A percentile compares a stretch with the other conserved stretches of the same genome.
These are phyloP conservation scores for Centella asiatica DNA, from an alignment of 129 eudicot genomes.

Conservation along the genomic window DNA sequence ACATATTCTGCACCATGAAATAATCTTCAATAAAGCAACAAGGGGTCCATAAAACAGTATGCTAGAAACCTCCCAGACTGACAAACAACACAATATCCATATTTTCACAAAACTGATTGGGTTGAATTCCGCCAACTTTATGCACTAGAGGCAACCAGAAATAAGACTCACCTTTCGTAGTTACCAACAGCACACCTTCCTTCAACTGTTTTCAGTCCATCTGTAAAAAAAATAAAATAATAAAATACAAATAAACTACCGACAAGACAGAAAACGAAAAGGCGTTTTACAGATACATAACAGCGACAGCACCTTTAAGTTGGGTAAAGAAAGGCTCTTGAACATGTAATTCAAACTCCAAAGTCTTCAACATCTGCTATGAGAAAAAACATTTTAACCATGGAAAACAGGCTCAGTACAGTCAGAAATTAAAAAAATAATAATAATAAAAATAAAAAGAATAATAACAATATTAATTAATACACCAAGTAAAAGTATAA, in stretches of 20 bases:
- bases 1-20: too few relatives aligned
- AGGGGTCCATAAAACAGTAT: too few relatives aligned
- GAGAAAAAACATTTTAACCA: conserved; percentile 2
- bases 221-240: conserved; percentile 30
- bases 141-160: conserved; percentile 6
- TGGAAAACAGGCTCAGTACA: not conserved
- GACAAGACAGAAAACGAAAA: not conserved
- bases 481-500: not conserved
- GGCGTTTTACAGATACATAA: not conserved
- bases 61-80: not conserved
- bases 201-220: conserved; percentile 78
- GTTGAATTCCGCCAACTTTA: not conserved
- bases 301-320: conserved; percentile 45
- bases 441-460: not conserved
- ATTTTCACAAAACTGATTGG: too few relatives aligned
- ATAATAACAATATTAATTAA: too few relatives aligned
- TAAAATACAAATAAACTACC: conserved; percentile 8
- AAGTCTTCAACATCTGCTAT: conserved; percentile 50
- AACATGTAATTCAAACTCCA: conserved; percentile 70
- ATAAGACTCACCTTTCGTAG: conserved; percentile 40
- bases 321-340: conserved; percentile 91
- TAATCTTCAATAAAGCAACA: too few relatives aligned
- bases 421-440: not conserved
- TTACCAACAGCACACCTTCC: conserved; percentile 88
- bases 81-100: not conserved